phyloP scores from a whole-genome alignment of 345 rosid species.

The Gossypium thurberi region DNA sequence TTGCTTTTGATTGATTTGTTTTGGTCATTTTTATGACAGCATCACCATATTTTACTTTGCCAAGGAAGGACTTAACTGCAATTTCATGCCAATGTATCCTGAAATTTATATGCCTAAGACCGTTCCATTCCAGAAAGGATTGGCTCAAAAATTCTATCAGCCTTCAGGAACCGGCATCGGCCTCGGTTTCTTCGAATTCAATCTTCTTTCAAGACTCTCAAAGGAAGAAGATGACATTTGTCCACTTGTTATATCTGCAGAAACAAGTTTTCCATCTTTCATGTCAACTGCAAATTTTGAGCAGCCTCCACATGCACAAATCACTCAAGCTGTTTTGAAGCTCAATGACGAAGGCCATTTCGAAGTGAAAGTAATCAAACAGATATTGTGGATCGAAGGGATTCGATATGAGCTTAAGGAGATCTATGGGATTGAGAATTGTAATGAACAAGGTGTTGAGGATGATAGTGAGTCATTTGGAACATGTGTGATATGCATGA shows the following conservation, averaged over 20 bases:
- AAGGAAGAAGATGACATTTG: conserved; percentile 19
- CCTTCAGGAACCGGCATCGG: conserved; percentile 39
- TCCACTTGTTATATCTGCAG: conserved; percentile 40
- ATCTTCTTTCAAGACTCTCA: conserved; percentile 26
- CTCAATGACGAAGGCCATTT: conserved; percentile 24
- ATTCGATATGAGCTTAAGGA: conserved; percentile 33
- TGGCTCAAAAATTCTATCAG: conserved; percentile 36
- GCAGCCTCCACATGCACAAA: conserved; percentile 31
- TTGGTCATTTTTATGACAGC: conserved; percentile 19
- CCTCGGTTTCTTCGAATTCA: conserved; percentile 33
- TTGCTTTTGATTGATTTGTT: background rate
- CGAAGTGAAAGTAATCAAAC: conserved; percentile 34
- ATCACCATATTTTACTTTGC: conserved; percentile 38
- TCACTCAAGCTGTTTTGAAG: conserved; percentile 37
- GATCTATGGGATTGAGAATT: conserved; percentile 35
- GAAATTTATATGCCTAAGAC: conserved; percentile 22
- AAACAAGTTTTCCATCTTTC: conserved; percentile 21
- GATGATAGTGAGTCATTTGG: conserved; percentile 16
- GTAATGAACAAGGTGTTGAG: conserved; percentile 12
- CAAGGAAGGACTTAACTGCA: conserved; percentile 37
- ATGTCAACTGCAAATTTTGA: conserved; percentile 3
- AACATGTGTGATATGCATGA: conserved; percentile 45
- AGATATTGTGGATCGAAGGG: conserved; percentile 15
- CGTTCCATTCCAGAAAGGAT: conserved; percentile 36
- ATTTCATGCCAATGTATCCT: conserved; percentile 26